Base-by-base conservation (phyloP, 768 basidiomycete species). In the Xerocomus brunneocitrinus region DNA sequence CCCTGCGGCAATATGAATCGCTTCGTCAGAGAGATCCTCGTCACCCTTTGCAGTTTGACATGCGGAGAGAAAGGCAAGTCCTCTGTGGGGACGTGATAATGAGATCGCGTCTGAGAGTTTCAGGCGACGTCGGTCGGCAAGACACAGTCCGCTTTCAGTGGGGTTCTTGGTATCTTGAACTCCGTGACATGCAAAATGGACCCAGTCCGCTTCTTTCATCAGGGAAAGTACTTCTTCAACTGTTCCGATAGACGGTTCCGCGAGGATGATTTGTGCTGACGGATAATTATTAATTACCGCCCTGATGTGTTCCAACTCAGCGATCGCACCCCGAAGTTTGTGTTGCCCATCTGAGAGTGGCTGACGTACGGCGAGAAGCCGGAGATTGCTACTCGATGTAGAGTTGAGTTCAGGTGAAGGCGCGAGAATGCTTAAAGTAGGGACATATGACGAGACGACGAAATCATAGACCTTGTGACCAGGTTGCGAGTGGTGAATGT, bases 61-160 rank as follows among this genome's bases (percentile, higher is more conserved):
- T 1, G 78, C 78, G 5, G 77, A 77, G 4, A 79, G 69, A 59
- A 77, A 75, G 0, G 71, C 78, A 30, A 79, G 62, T 35, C 69
- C 52, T 31, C 45, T 65, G 32, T 8, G 70, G 28, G 36, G 59
- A 0, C 52, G 44, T 7, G 58, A 54, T 9, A 48, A 14, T 4
- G 47, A 27, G 13, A 59, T 46, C 24, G 51, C 49, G 19, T 51
- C 53, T 0, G 49, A 38, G 1, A 55, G 24, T 14, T 24, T 53
- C 10, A 58, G n/a, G 5, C 44, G 51, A 4, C 46, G 28, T 19
- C 14, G 5, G 13, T 51, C 31, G 1, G 54, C 54, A 28, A 71
- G 59, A 3, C 52, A 38, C 38, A 72, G 61, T 5, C 49, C 58
- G 28, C 63, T 68, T 12, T 65, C 49, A 3, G n/a, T 39, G 0